A percentile compares a stretch with the other conserved stretches of the same genome.
Evolutionary conservation across 1,284 basidiomycete genomes (phyloP).

Genomic region (Fomitopsis betulina): DNA sequence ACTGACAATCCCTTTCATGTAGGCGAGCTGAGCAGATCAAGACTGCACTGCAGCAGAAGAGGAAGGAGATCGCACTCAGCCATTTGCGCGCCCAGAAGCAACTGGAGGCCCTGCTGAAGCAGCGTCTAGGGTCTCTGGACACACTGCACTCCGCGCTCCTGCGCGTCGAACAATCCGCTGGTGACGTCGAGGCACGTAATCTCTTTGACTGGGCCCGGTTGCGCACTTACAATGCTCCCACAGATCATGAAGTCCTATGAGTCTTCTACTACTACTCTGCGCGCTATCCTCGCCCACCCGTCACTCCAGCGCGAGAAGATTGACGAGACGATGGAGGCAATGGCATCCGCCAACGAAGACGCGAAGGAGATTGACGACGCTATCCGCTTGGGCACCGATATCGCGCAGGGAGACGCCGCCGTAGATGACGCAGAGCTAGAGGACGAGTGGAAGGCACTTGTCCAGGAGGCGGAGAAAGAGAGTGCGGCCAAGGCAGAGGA

Average conservation of each 20-base stretch:
- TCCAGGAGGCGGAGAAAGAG: slow-evolving; percentile 43
- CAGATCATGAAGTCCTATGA: slow-evolving; percentile 87
- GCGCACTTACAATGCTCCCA: neutral
- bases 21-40: slow-evolving; percentile 70
- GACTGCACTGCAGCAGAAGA: slow-evolving; percentile 59
- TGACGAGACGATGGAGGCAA: slow-evolving; percentile 82
- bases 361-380: slow-evolving; percentile 81
- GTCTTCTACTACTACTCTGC: slow-evolving; percentile 74
- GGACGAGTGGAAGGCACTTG: slow-evolving; percentile 50
- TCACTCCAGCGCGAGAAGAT: slow-evolving; percentile 74
- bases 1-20: neutral
- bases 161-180: slow-evolving; percentile 83
- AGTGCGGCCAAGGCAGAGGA: slow-evolving; percentile 38
- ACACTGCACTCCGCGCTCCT: slow-evolving; percentile 76
- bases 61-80: slow-evolving; percentile 69
- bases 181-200: slow-evolving; percentile 76
- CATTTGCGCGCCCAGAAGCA: slow-evolving; percentile 79
- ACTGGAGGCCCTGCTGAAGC: slow-evolving; percentile 72
- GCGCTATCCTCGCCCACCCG: slow-evolving; percentile 73
- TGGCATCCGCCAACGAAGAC: slow-evolving; percentile 79
- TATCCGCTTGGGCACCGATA: slow-evolving; percentile 62
- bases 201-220: neutral
- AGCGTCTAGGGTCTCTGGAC: slow-evolving; percentile 70
- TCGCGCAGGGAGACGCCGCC: slow-evolving; percentile 45
- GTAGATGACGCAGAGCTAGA: slow-evolving; percentile 60